Evolutionary conservation across 1,284 basidiomycete species (phyloP), one percentile per base, ranked within the genome.

Genomic region (Marasmius fiardii): DNA sequence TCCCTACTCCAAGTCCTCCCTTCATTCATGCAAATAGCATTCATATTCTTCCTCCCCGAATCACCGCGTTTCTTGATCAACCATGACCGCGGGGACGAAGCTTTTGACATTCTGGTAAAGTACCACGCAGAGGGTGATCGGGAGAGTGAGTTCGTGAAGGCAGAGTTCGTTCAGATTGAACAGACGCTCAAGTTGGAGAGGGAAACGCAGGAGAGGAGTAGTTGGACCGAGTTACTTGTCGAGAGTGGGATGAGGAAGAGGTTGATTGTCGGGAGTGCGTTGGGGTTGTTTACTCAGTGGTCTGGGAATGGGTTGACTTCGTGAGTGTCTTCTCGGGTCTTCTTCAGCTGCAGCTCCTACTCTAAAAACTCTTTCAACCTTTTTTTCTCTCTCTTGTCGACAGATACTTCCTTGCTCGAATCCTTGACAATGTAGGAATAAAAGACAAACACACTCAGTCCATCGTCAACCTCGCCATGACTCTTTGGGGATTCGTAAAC

Each of bases 21-120:
- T 0, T 78, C 77, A 45, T 35, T 69, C 26, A 61, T 82, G 23
- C 81, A 81, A 60, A 63, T 85, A 21, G 56, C 58, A 12, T 80
- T 79, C 61, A 68, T 80, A 50, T 74, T 66, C 58, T 75, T 81
- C 61, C 72, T 83, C 2, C 83, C 83, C 2, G 80, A 85, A 63
- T 82, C 80, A 1, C 84, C 84, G 37, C 77, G 85, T 59, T 86
- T 81, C 81, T 72, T 86, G 10, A 68, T 85, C 45, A 76, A 77
- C 16, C 77, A 76, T 50, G 81, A 79, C 12, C 70, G 78, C 16
- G 67, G 68, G 3, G 72, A 77, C 0, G 78, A 84, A 35, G 83
- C 85, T 0, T 70, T 71, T 45, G 67, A 61, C 4, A 74, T 85
- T 35, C 64, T 86, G 7, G 65, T 63, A 5, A 79, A 77, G 60